phyloP scores from a whole-genome alignment of 2,329 filamentous ascomycete species.

The Ceratocystiopsis sp. region DNA sequence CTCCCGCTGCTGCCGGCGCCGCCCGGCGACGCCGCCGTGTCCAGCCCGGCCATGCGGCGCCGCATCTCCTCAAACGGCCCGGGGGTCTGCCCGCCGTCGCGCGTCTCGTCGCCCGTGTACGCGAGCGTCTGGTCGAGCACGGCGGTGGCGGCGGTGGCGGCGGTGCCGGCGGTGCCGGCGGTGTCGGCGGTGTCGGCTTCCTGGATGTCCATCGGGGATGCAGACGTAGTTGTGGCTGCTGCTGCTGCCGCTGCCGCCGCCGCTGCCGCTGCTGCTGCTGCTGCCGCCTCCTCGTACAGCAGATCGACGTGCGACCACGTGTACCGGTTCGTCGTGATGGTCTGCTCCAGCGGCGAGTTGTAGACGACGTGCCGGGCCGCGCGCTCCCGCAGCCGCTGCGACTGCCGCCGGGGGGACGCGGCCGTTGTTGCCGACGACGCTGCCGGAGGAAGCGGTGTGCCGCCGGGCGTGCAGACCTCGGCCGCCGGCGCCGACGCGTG shows the following conservation, averaged over 20 bases:
- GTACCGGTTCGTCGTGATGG: constrained; percentile 46
- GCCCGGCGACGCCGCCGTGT: constrained; percentile 18
- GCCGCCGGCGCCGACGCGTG: constrained; percentile 7
- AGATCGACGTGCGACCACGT: constrained; percentile 47
- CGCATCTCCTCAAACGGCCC: constrained; percentile 48
- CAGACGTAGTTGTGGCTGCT: constrained; percentile 17
- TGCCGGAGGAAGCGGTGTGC: too few relatives aligned
- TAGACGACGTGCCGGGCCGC: constrained; percentile 41
- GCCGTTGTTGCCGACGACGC: constrained; percentile 30
- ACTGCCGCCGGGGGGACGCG: constrained; percentile 34
- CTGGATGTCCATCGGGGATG: constrained; percentile 7
- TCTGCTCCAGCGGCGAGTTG: constrained; percentile 44
- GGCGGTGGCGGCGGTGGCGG: constrained; percentile 20
- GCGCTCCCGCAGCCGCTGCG: constrained; percentile 35
- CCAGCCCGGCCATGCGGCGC: constrained; percentile 34
- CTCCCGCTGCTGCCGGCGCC: constrained; percentile 11
- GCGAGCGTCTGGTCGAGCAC: constrained; percentile 32
- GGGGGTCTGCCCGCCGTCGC: constrained; percentile 44
- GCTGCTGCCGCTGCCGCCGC: constrained; percentile 32
- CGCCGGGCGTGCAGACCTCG: too few relatives aligned
- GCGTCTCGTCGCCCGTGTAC: constrained; percentile 35
- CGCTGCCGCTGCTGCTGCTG: constrained; percentile 19
- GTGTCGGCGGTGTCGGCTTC: too few relatives aligned
- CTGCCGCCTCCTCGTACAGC: constrained; percentile 38
- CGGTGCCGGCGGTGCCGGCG: not conserved